Percentiles rank a stretch among this genome's conserved stretches.
Conservation (phyloP, 169 alveolate genomes). For the Nephromyces sp. region DNA sequence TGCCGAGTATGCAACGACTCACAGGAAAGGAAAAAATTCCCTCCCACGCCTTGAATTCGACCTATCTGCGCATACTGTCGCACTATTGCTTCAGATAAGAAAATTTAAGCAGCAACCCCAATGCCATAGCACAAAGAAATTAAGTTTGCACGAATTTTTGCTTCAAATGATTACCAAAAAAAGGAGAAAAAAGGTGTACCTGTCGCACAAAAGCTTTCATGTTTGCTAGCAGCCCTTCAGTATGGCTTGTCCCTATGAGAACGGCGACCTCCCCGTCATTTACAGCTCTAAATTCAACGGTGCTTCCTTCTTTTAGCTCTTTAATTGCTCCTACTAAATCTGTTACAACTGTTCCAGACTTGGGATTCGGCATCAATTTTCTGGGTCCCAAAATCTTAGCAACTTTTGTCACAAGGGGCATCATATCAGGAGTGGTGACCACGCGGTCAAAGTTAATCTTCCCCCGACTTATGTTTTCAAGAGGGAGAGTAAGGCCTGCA, state of each 20-base stretch:
- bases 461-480: background rate
- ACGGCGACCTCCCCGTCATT: slow-evolving; percentile 29
- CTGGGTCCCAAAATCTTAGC: slow-evolving; percentile 83
- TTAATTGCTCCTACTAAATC: slow-evolving; percentile 21
- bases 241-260: background rate
- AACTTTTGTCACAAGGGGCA: slow-evolving; percentile 64
- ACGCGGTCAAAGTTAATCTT: slow-evolving; percentile 73
- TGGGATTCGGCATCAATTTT: slow-evolving; percentile 81
- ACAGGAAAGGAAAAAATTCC: no score
- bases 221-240: slow-evolving; percentile 22
- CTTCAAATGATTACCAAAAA: no score
- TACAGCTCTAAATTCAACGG: slow-evolving; percentile 48
- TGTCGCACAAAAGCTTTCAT: slow-evolving; percentile 18
- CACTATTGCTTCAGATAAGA: no score
- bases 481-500: background rate
- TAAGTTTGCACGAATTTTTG: no score
- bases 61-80: no score
- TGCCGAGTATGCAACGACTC: no score
- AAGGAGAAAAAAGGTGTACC: no score
- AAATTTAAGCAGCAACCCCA: no score
- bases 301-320: slow-evolving; percentile 35
- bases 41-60: no score
- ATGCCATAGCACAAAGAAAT: no score
- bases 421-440: slow-evolving; percentile 62
- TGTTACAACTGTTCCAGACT: slow-evolving; percentile 57